These are phyloP conservation scores for Nannochloropsis granulata DNA, from an alignment of 108 stramenopile species.

Conservation along the genomic window DNA sequence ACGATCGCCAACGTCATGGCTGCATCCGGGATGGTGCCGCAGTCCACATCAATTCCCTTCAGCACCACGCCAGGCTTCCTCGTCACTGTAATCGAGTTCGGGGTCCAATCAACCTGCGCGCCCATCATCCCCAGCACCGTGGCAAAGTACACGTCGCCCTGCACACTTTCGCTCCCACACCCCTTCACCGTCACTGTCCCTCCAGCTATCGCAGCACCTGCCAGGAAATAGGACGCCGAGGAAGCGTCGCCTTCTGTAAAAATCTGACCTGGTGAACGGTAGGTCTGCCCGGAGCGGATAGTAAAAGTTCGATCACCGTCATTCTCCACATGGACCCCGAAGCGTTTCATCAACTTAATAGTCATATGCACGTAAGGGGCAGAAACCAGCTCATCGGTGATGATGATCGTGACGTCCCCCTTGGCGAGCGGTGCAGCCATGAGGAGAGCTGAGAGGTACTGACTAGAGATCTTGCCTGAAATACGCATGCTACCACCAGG, in stretches of 20 bases:
- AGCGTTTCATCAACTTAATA: conserved; percentile 88
- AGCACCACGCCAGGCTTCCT: conserved; percentile 53
- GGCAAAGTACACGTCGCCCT: conserved; percentile 89
- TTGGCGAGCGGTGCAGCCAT: conserved; percentile 68
- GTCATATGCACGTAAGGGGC: conserved; percentile 89
- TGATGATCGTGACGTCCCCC: conserved; percentile 48
- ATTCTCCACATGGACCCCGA: conserved; percentile 45
- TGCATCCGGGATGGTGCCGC: conserved; percentile 91
- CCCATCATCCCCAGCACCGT: conserved; percentile 89
- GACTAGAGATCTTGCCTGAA: conserved; percentile 90
- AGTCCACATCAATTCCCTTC: conserved; percentile 73
- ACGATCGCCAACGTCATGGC: conserved; percentile 94
- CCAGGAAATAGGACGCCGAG: conserved; percentile 88
- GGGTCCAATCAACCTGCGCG: conserved; percentile 68
- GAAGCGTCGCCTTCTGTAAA: conserved; percentile 92
- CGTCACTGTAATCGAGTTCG: conserved; percentile 77
- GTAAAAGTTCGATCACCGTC: conserved; percentile 23
- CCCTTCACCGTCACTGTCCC: conserved; percentile 67
- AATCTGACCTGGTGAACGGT: conserved; percentile 51
- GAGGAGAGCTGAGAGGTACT: conserved; percentile 81
- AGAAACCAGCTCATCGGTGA: conserved; percentile 84
- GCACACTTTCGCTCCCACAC: conserved; percentile 29
- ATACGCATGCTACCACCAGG: conserved; percentile 49
- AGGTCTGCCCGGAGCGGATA: conserved; percentile 44
- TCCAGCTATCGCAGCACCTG: conserved; percentile 88